A percentile compares a stretch with the other conserved stretches of the same genome.
These are phyloP conservation scores for Zygosaccharomyces lentus DNA, from an alignment of 805 yeast species.

Conservation along the genomic window DNA sequence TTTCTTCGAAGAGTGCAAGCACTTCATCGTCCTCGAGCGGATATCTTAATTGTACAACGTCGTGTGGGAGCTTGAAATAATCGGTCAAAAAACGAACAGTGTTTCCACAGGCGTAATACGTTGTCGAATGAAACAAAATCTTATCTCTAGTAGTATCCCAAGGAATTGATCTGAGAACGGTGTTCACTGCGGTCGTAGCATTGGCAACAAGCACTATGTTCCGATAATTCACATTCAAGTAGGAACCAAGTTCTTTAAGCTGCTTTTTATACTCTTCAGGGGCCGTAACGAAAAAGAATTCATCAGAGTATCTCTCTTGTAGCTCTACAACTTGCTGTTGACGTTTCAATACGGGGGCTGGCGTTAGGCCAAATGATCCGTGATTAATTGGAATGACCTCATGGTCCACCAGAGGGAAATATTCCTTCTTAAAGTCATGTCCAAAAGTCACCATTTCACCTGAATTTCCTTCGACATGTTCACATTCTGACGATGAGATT, in stretches of 20 bases:
- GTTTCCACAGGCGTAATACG: slow-evolving; percentile 53
- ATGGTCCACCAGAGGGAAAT: slow-evolving; percentile 43
- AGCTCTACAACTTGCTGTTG: slow-evolving; percentile 31
- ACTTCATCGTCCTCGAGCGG: slow-evolving; percentile 45
- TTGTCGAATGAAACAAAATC: slow-evolving; percentile 45
- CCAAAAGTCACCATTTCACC: slow-evolving; percentile 42
- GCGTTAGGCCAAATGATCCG: slow-evolving; percentile 60
- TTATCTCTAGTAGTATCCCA: slow-evolving; percentile 44
- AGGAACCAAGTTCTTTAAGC: slow-evolving; percentile 37
- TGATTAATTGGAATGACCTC: slow-evolving; percentile 50
- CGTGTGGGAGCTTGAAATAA: slow-evolving; percentile 34
- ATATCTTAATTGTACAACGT: slow-evolving; percentile 39
- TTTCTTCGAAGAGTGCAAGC: slow-evolving; percentile 32
- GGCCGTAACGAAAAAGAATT: slow-evolving; percentile 35
- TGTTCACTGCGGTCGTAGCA: slow-evolving; percentile 58
- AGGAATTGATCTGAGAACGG: slow-evolving; percentile 51
- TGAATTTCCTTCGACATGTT: neutral
- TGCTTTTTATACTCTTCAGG: slow-evolving; percentile 33
- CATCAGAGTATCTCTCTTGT: slow-evolving; percentile 45
- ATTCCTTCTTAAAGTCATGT: slow-evolving; percentile 42
- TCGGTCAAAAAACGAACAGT: slow-evolving; percentile 42
- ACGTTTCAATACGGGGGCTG: slow-evolving; percentile 43
- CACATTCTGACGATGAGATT: too few relatives aligned
- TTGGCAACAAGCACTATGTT: slow-evolving; percentile 52
- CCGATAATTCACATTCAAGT: slow-evolving; percentile 45